A percentile compares a stretch with the other conserved stretches of the same genome.
phyloP scores from a whole-genome alignment of 2,329 filamentous ascomycete species.

The Neonectria magnoliae region DNA sequence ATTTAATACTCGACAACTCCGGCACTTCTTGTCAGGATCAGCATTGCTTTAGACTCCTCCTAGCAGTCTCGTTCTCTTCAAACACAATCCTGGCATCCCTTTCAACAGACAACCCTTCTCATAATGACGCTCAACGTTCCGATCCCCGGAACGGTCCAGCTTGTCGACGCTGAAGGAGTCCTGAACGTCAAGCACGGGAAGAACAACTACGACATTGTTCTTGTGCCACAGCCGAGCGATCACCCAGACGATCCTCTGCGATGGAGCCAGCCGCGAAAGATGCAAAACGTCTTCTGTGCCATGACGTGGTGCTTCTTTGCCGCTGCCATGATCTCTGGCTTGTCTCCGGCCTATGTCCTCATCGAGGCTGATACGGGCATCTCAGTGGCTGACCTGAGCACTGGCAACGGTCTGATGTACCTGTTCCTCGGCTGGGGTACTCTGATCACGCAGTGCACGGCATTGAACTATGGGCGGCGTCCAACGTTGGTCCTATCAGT shows the following conservation, averaged over 20 bases:
- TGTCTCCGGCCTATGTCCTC: slow-evolving; percentile 39
- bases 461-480: slow-evolving; percentile 32
- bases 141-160: slow-evolving; percentile 36
- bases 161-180: slow-evolving; percentile 31
- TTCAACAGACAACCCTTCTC: not conserved
- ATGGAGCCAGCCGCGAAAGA: slow-evolving; percentile 34
- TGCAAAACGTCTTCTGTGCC: slow-evolving; percentile 32
- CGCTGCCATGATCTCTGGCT: slow-evolving; percentile 36
- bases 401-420: slow-evolving; percentile 35
- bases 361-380: slow-evolving; percentile 40
- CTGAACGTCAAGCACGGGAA: slow-evolving; percentile 34
- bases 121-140: slow-evolving; percentile 17
- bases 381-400: slow-evolving; percentile 40
- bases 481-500: slow-evolving; percentile 30
- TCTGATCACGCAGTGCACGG: slow-evolving; percentile 34
- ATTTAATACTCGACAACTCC: not conserved
- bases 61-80: too few species aligned
- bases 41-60: not conserved
- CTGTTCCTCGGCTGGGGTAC: slow-evolving; percentile 40
- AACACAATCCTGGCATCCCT: not conserved
- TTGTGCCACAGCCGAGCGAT: slow-evolving; percentile 38
- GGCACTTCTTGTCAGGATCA: not conserved
- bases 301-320: slow-evolving; percentile 42
- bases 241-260: slow-evolving; percentile 38
- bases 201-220: slow-evolving; percentile 32